Conservation (phyloP, 805 yeast genomes). For the Myxozyma monticola region DNA sequence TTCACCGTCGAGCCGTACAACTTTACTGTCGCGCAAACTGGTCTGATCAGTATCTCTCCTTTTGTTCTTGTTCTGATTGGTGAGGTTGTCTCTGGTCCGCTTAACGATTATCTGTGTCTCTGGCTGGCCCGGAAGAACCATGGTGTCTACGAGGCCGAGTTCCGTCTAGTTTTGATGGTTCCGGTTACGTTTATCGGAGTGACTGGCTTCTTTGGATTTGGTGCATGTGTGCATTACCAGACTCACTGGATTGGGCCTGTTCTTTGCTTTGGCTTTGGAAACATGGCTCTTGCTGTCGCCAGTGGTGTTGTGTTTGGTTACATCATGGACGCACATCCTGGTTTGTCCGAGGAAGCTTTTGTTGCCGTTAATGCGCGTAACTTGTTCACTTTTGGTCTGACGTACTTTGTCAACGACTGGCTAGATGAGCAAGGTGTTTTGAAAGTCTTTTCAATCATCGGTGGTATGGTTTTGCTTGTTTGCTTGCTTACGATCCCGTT, state of each 20-base stretch:
- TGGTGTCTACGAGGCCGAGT: slow-evolving; percentile 66
- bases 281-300: slow-evolving; percentile 4
- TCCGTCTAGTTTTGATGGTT: slow-evolving; percentile 53
- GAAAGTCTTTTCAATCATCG: slow-evolving; percentile 2
- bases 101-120: slow-evolving; percentile 52
- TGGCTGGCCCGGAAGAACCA: slow-evolving; percentile 46
- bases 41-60: slow-evolving; percentile 27
- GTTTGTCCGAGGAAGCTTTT: slow-evolving; percentile 6
- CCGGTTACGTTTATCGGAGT: slow-evolving; percentile 49
- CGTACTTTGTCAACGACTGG: slow-evolving; percentile 11
- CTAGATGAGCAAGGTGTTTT: background rate
- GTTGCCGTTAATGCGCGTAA: slow-evolving; percentile 5
- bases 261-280: background rate
- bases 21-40: slow-evolving; percentile 23
- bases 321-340: slow-evolving; percentile 3
- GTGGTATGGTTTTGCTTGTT: background rate
- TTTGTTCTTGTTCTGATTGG: slow-evolving; percentile 58
- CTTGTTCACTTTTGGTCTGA: slow-evolving; percentile 1
- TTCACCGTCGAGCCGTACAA: slow-evolving; percentile 45
- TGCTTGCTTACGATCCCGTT: slow-evolving; percentile 2
- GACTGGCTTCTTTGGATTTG: slow-evolving; percentile 62
- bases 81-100: slow-evolving; percentile 53
- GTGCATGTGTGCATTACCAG: slow-evolving; percentile 52
- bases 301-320: slow-evolving; percentile 4
- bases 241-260: slow-evolving; percentile 9